Evolutionary conservation across 495 filamentous ascomycete genomes (phyloP), one percentile per base, ranked within the genome.

Genomic region (Hypoxylon intermedium): DNA sequence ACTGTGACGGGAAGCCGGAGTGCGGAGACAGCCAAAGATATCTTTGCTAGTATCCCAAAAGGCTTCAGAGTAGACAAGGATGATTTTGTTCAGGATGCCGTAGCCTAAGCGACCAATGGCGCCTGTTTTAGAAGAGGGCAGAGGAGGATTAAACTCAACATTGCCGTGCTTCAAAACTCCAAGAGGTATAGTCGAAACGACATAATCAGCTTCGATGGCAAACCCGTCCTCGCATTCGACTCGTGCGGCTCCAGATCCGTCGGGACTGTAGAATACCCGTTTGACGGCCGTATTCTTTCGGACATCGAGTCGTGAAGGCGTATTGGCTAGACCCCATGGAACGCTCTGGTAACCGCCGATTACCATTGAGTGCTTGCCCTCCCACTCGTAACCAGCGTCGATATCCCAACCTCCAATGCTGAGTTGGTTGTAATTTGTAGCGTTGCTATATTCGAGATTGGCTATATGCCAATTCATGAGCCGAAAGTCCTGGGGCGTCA

Each of bases 381-480:
- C 92, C 73, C 96, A 98, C 64, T 99, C 94, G 71, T 99, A 97
- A 0, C 95, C 94, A 38, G 91, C 90, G 67, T 98, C 94, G 67
- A 97, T 89, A 73, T 99, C 94, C 91, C 94, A 97, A 1, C 92
- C 89, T 6, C 88, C 87, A 2, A 99, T 83, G 73, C 93, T 98
- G 13, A 98, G 83, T 49, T 89, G 86, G 53, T 87, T 83, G 48
- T 95, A 87, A 68, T 92, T 96, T 4, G 84, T 87, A 0, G 94
- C 95, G 67, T 97, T 98, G 41, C 93, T 93, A 67, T 99, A 99
- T 69, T 99, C 94, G 23, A 98, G 80, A 67, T 99, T 99, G 55
- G 95, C 94, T 71, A 97, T 87, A 75, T 99, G 95, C 94, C 94
- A 99, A 67, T 98, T 99, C 63, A 97, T 81, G 26, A 98, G 79